Evolutionary conservation across 2,329 filamentous ascomycete genomes (phyloP), one percentile per base, ranked within the genome.

Genomic region (Diaporthe ampelina): DNA sequence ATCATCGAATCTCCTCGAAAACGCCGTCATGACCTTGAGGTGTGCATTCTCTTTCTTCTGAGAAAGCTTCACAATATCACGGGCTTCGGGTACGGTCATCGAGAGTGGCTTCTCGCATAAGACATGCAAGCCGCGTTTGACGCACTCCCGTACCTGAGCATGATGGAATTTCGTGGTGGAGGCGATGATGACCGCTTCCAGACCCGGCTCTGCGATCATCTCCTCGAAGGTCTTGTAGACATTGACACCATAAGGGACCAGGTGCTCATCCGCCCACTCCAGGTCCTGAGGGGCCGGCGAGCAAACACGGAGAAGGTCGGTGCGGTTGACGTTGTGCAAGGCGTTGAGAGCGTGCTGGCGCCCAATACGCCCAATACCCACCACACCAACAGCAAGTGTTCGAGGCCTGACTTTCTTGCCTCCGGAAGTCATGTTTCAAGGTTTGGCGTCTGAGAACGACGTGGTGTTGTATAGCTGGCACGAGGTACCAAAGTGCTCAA

Each of bases 1-100:
- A 61, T 86, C 84, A 78, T 94, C 92, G 84, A 94, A 94, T 71
- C 91, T 89, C 43, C 91, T 88, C 6, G 89, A 91, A 84, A 92
- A 92, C 5, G 90, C 91, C 77, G 90, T 91, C 85, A 93, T 89
- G 71, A 93, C 90, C 81, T 93, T 93, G 32, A 91, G 85, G 70
- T 91, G 80, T 1, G 91, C 90, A 67, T 88, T 87, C 74, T 84
- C 84, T 73, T 83, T 81, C 29, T 61, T 61, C 24, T 11, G 37
- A 21, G 50, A 29, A 37, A 35, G 82, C 87, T 79, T 81, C n/a
- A 91, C 90, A 68, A 91, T 84, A 76, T 91, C 89, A 21, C 37
- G 37, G 15, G 58, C 58, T 24, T 61, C 58, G 37, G 58, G n/a
- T 8, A 91, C 84, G 71, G 85, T 88, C 0, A 37, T 37, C 35